Percentiles rank a stretch among this genome's conserved stretches.
phyloP scores from a whole-genome alignment of 164 flowering plant species.

The Berberis thunbergii region DNA sequence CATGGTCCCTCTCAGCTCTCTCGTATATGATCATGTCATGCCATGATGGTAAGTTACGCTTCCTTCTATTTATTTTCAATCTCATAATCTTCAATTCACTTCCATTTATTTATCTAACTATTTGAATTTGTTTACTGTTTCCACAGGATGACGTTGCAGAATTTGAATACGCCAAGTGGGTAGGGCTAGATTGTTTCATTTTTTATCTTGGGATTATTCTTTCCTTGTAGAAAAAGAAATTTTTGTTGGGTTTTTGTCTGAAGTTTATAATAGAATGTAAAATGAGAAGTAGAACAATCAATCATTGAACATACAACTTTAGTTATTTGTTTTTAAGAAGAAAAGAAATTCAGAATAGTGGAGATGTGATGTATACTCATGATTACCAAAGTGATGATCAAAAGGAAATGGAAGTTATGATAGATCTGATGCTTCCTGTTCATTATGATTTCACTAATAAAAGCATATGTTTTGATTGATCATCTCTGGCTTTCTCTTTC shows the following conservation, averaged over 20 bases:
- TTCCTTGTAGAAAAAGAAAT: not conserved
- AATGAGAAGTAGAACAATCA: not conserved
- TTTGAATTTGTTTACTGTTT: not conserved
- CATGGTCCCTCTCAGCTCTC: no score
- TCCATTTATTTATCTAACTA: not conserved
- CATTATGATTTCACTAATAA: not conserved
- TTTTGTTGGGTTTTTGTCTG: no score
- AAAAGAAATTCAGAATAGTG: not conserved
- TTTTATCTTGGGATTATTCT: not conserved
- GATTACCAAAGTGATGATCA: conserved; percentile 1
- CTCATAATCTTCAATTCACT: not conserved
- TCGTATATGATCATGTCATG: no score
- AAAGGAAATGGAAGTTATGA: conserved; percentile 1
- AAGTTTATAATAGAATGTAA: not conserved
- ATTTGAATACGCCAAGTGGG: conserved; percentile 8
- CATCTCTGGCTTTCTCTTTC: not conserved
- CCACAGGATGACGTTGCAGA: not conserved
- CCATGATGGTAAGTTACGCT: no score
- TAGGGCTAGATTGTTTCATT: not conserved
- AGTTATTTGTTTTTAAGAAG: not conserved
- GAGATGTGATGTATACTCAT: conserved; percentile 1
- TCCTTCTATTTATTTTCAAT: not conserved
- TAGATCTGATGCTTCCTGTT: not conserved
- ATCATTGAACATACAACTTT: not conserved
- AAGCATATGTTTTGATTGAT: not conserved